Evolutionary conservation across 2,329 filamentous ascomycete species (phyloP).

Genomic region (Purpureocillium lavendulum): DNA sequence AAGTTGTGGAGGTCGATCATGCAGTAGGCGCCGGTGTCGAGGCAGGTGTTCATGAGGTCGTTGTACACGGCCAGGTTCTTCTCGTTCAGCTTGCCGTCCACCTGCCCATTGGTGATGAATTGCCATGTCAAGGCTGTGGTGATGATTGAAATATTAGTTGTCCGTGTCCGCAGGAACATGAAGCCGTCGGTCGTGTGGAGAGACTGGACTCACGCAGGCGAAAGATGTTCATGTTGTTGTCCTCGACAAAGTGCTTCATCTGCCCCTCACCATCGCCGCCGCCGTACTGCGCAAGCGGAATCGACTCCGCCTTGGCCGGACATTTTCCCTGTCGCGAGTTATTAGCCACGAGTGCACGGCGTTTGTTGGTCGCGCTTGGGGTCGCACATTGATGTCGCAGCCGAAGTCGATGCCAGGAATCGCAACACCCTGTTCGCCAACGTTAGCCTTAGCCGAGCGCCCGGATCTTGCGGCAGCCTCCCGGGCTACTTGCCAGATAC

Average conservation of each 20-base stretch:
- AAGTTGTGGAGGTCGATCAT: constrained; percentile 53
- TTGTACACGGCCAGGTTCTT: constrained; percentile 44
- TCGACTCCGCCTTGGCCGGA: constrained; percentile 22
- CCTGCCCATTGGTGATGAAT: constrained; percentile 43
- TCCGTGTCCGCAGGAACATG: no score
- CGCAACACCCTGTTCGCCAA: constrained; percentile 26
- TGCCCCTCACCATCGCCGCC: constrained; percentile 35
- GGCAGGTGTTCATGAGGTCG: constrained; percentile 45
- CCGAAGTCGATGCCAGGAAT: constrained; percentile 41
- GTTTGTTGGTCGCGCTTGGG: neutral
- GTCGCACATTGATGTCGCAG: constrained; percentile 33
- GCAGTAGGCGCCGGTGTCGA: constrained; percentile 47
- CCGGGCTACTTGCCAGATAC: constrained; percentile 7
- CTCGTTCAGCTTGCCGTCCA: constrained; percentile 40
- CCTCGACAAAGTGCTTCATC: constrained; percentile 47
- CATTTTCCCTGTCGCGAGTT: constrained; percentile 26
- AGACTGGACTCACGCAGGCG: constrained; percentile 30
- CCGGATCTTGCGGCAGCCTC: neutral
- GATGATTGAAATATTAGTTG: neutral
- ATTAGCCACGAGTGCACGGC: neutral
- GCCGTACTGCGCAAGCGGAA: constrained; percentile 22
- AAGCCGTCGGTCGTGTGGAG: neutral
- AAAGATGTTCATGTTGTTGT: constrained; percentile 46
- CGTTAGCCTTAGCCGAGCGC: neutral
- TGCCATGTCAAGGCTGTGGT: constrained; percentile 43